Percentiles rank a stretch among this genome's conserved stretches.
Conservation (phyloP, 345 rosid genomes). For the Citrus australasica region DNA sequence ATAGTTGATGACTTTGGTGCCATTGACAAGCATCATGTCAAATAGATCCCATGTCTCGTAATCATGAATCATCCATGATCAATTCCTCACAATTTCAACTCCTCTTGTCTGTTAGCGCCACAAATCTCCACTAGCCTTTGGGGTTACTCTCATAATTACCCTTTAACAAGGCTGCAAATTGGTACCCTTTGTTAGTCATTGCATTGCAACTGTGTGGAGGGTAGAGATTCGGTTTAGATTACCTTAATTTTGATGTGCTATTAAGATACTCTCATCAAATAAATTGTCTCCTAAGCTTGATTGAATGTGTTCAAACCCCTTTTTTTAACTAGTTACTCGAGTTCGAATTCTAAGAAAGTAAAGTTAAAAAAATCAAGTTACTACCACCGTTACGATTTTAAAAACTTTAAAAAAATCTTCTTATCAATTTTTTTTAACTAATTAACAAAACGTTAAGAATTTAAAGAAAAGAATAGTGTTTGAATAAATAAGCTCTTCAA, state of each 20-base stretch:
- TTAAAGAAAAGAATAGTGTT: too few species aligned
- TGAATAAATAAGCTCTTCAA: too few species aligned
- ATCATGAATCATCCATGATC: background rate
- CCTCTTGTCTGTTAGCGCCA: background rate
- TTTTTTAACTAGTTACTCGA: too few species aligned
- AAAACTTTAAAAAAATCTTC: too few species aligned
- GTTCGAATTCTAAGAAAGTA: too few species aligned
- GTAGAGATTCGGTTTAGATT: background rate
- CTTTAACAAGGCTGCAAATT: slow-evolving; percentile 3
- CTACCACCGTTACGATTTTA: accelerated
- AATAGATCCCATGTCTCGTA: background rate
- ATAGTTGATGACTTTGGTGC: background rate
- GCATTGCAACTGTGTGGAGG: too few species aligned
- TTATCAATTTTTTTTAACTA: too few species aligned
- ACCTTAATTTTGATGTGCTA: background rate
- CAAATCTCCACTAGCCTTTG: background rate
- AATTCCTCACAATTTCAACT: background rate
- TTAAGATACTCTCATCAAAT: background rate
- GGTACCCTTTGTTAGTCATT: background rate
- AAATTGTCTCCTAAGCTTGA: too few species aligned
- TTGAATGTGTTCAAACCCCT: too few species aligned
- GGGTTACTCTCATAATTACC: background rate
- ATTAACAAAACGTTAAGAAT: too few species aligned
- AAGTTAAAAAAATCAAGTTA: too few species aligned
- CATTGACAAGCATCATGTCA: slow-evolving; percentile 15